A percentile compares a stretch with the other conserved stretches of the same genome.
Evolutionary conservation across 495 filamentous ascomycete species (phyloP).

Genomic region (Aspergillus olivimuriae): DNA sequence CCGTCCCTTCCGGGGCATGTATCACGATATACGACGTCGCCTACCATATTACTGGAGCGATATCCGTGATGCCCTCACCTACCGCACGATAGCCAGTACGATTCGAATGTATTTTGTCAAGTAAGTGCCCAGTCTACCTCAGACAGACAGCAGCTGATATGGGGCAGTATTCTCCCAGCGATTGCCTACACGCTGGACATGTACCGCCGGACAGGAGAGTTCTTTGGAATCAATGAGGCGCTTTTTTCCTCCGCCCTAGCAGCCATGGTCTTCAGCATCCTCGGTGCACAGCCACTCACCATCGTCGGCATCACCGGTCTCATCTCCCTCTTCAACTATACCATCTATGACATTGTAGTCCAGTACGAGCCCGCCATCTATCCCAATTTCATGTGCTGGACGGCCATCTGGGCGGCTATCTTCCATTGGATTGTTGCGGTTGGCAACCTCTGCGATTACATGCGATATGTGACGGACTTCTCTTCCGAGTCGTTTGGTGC

Average conservation of each 20-base stretch:
- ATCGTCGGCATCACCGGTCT: constrained; percentile 79
- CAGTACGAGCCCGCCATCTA: constrained; percentile 54
- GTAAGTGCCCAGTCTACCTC: no score
- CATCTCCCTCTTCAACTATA: constrained; percentile 74
- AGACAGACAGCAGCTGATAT: no score
- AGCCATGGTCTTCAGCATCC: constrained; percentile 59
- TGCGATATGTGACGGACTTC: constrained; percentile 67
- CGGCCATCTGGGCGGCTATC: constrained; percentile 64
- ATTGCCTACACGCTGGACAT: constrained; percentile 72
- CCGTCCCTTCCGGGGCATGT: constrained; percentile 44
- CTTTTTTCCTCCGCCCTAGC: constrained; percentile 64
- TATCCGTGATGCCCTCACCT: constrained; percentile 66
- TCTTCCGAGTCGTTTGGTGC: constrained; percentile 72
- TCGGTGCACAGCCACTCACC: constrained; percentile 63
- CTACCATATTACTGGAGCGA: constrained; percentile 63
- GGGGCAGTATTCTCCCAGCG: constrained; percentile 60
- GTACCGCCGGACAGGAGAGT: constrained; percentile 61
- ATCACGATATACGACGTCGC: constrained; percentile 58
- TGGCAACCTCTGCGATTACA: constrained; percentile 64
- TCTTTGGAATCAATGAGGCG: constrained; percentile 70
- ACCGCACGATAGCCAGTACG: constrained; percentile 63
- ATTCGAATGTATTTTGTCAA: constrained; percentile 80
- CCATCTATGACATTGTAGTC: constrained; percentile 65
- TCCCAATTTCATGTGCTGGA: constrained; percentile 70
- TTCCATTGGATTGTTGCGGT: constrained; percentile 66